Evolutionary conservation across 2,329 filamentous ascomycete species (phyloP).

Genomic region (Beauveria sp.): DNA sequence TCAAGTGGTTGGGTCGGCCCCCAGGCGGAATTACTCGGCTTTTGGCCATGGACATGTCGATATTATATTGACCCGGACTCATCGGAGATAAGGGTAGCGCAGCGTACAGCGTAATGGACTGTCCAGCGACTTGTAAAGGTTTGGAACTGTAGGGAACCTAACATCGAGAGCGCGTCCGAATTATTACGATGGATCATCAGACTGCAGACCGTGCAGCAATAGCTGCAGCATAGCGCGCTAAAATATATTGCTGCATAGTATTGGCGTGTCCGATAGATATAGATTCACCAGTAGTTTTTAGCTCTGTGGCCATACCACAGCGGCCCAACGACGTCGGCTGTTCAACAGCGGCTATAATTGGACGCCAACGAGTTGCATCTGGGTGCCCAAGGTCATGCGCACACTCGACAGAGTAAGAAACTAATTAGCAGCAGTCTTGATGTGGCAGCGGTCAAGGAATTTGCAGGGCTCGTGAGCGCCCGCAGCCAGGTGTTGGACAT

Average conservation of each 20-base stretch:
- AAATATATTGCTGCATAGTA: too few species aligned
- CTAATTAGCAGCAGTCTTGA: not conserved
- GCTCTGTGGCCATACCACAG: not conserved
- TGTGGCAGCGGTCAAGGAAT: not conserved
- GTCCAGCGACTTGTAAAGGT: not conserved
- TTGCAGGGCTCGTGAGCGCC: not conserved
- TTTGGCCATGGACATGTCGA: not conserved
- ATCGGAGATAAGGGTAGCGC: not conserved
- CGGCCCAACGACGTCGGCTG: not conserved
- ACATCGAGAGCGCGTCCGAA: not conserved
- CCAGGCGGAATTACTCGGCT: conserved; percentile 1
- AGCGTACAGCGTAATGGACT: not conserved
- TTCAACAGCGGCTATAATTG: not conserved
- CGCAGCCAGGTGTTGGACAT: not conserved
- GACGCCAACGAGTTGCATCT: conserved; percentile 1
- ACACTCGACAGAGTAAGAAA: too few species aligned
- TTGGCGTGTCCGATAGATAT: too few species aligned
- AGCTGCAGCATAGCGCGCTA: not conserved
- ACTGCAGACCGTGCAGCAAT: not conserved
- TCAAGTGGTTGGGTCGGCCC: not conserved
- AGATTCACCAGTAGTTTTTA: not conserved
- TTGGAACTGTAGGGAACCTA: not conserved
- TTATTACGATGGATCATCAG: not conserved
- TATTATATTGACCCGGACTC: too few species aligned
- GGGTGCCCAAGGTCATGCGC: not conserved